Percentiles rank a stretch among this genome's conserved stretches.
These are phyloP conservation scores for Rubia peregrina DNA, from an alignment of 305 asterid species.

Conservation along the genomic window DNA sequence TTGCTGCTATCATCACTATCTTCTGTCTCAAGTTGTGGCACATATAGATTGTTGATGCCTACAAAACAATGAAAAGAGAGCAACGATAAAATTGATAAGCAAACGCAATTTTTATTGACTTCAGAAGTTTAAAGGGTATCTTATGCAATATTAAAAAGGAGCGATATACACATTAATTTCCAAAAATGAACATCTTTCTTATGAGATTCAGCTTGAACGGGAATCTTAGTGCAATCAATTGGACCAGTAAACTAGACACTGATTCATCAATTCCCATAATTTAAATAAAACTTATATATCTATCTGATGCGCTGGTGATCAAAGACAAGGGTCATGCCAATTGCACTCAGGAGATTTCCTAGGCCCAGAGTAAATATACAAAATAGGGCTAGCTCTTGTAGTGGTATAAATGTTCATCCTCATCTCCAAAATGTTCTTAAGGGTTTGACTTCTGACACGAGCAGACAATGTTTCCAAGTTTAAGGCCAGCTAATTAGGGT, in stretches of 20 bases:
- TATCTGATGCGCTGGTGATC: background rate
- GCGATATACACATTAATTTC: background rate
- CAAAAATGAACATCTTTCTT: background rate
- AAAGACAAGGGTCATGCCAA: background rate
- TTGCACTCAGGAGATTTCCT: background rate
- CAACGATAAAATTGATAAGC: constrained; percentile 13
- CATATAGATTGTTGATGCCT: constrained; percentile 54
- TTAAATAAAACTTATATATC: background rate
- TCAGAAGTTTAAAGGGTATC: constrained; percentile 2
- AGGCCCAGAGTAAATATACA: background rate
- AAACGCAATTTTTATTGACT: background rate
- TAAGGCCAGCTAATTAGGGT: background rate
- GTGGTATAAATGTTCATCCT: background rate
- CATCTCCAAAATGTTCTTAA: background rate
- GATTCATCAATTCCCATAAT: too few species aligned
- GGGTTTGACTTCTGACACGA: background rate
- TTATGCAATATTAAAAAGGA: too few species aligned
- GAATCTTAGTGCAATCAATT: background rate
- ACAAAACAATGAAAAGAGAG: constrained; percentile 21
- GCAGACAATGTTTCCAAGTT: background rate
- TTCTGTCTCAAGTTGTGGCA: constrained; percentile 71
- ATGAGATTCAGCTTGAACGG: background rate
- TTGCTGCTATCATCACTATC: constrained; percentile 75
- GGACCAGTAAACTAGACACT: background rate
- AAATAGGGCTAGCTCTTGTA: background rate